Base-by-base conservation (phyloP, 2,329 filamentous ascomycete species). In the Clathrospora elynae region DNA sequence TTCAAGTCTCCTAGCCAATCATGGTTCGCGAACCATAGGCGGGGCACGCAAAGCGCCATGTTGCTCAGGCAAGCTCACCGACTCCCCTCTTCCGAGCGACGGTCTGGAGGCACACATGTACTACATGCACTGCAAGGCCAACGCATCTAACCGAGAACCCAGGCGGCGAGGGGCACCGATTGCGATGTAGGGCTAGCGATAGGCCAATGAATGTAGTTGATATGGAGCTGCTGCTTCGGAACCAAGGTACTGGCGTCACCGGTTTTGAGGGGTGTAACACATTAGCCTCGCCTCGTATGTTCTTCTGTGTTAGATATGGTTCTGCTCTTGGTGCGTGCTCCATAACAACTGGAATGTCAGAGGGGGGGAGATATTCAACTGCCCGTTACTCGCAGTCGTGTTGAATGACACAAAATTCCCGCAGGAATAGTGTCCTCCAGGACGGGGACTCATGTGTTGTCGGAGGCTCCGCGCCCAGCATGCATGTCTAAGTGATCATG, bases 81-180 rank as follows among this genome's bases (percentile, higher is more conserved):
- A 66, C 65, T 64, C 45, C 44, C 42, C 43, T 38, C 51, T 43
- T 45, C 51, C 38, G 52, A 32, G 41, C 48, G 46, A 46, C 51
- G 45, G 36, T 55, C 42, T 56, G 34, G 49, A 53, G 50, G 47
- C 53, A 57, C 54, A 54, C 53, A 47, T n/a, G n/a, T n/a, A n/a
- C n/a, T n/a, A n/a, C n/a, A 17, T 25, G 33, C 41, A 43, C 55
- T 64, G 61, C 57, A 59, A 49, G 45, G 62, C 63, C 65, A 68
- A 57, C 65, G 57, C 65, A 67, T 61, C 53, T 49, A 59, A 47
- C 54, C 61, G 52, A 64, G 54, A 38, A 34, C 29, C 53, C 44
- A 62, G 46, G 52, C 43, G 45, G 44, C 39, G 46, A 55, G 26
- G 32, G 49, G 49, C 40, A 49, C 44, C 41, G 40, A 42, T 34